Base-by-base conservation (phyloP, 169 alveolate genomes). In the Plasmodium gonderi region DNA sequence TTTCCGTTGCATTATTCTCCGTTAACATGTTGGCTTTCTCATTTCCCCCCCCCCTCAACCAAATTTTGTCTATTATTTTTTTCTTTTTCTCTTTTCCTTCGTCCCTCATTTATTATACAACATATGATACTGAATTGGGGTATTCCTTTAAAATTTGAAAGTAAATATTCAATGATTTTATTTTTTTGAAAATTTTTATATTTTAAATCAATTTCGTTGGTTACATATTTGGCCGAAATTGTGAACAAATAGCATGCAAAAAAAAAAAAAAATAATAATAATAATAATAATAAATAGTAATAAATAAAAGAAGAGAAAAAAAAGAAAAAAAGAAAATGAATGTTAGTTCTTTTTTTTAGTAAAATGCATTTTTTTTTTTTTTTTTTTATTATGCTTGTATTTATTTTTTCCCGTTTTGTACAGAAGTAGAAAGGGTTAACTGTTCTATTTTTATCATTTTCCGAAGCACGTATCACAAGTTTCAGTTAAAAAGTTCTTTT, bases 121-220 rank as follows among this genome's bases (percentile, higher is more conserved):
- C 17, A n/a, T 60, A 36, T 29, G 36, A 60, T n/a, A 60, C 72
- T 11, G 26, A 23, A 60, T 12, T 33, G 2, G 54, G 26, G 20
- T 42, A 14, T 44, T 77, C 42, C 45, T 47, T 60, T 38, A 49
- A 20, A 77, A 11, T 49, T 78, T 29, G 40, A 47, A 78, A 78
- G 87, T 26, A 78, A 78, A 78, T 60, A 33, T 77, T 45, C 17
- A 77, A n/a, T 75, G 29, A 36, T 75, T 75, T 31, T 75, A 45
- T n/a, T 49, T 75, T 36, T 40, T 75, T 75, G 12, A 33, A 17
- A 44, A 36, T 44, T 75, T 20, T 42, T 36, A 36, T 44, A 14
- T 74, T 72, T 72, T 72, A 38, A 45, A 38, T 9, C 45, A 38
- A 38, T 72, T 72, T 74, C 17, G n/a, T 74, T 6, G 38, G 54